A percentile compares a stretch with the other conserved stretches of the same genome.
Evolutionary conservation across 768 basidiomycete genomes (phyloP).

Genomic region (Melanogaster broomeanus): DNA sequence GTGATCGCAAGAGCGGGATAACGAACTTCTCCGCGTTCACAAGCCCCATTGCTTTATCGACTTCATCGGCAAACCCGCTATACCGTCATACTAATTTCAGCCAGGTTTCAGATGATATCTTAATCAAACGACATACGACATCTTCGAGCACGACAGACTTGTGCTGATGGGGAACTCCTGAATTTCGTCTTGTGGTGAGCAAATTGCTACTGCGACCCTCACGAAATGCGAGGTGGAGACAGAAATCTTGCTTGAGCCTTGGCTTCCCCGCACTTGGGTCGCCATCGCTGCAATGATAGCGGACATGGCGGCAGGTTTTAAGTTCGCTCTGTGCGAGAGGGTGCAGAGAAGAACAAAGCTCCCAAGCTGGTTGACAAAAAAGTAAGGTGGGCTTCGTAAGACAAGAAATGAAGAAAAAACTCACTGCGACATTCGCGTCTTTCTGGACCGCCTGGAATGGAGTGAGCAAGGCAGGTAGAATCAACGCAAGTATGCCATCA

Average conservation of each 20-base stretch:
- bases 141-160: slow-evolving; percentile 41
- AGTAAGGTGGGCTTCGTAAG: not conserved
- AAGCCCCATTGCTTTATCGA: slow-evolving; percentile 46
- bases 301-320: slow-evolving; percentile 60
- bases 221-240: slow-evolving; percentile 61
- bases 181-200: slow-evolving; percentile 59
- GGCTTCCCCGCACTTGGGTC: slow-evolving; percentile 40
- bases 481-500: slow-evolving; percentile 64
- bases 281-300: slow-evolving; percentile 58
- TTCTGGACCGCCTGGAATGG: slow-evolving; percentile 51
- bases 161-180: slow-evolving; percentile 43
- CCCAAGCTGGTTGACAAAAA: slow-evolving; percentile 50
- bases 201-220: slow-evolving; percentile 65
- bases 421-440: slow-evolving; percentile 52
- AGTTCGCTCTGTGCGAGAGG: slow-evolving; percentile 63
- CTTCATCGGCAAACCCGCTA: slow-evolving; percentile 50
- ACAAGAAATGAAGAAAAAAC: slow-evolving; percentile 16
- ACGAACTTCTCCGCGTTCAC: slow-evolving; percentile 58
- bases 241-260: slow-evolving; percentile 20
- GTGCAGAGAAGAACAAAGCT: slow-evolving; percentile 73
- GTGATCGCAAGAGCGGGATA: slow-evolving; percentile 47
- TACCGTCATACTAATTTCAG: not conserved
- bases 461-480: slow-evolving; percentile 64
- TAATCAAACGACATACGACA: slow-evolving; percentile 45
- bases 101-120: not conserved